These are phyloP conservation scores for Phyllosticta ampelicida DNA, from an alignment of 2,329 filamentous ascomycete genomes.

Conservation along the genomic window DNA sequence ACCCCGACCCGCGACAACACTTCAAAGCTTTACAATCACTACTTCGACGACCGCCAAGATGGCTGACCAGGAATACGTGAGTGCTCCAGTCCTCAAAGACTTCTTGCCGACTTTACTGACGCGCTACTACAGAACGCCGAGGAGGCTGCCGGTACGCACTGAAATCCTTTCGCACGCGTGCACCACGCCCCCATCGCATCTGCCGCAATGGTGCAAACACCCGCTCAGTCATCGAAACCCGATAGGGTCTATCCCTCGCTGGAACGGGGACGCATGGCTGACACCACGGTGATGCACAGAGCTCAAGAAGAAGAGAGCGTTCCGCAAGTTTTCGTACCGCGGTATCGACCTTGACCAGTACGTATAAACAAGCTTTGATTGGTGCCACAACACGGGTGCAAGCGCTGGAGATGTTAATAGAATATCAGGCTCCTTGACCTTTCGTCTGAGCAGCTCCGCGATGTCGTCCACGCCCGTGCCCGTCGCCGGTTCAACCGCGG, in stretches of 20 bases:
- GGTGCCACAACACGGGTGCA: slow-evolving; percentile 11
- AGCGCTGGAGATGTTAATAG: slow-evolving; percentile 13
- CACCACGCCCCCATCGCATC: slow-evolving; percentile 9
- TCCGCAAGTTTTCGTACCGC: slow-evolving; percentile 99
- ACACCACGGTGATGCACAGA: slow-evolving; percentile 36
- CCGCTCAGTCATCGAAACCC: slow-evolving; percentile 10
- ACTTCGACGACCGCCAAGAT: slow-evolving; percentile 52
- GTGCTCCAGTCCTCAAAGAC: slow-evolving; percentile 31
- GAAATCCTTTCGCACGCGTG: slow-evolving; percentile 13
- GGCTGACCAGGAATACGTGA: slow-evolving; percentile 83
- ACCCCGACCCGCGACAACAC: slow-evolving; percentile 27
- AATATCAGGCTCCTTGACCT: slow-evolving; percentile 84
- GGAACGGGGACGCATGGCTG: slow-evolving; percentile 11
- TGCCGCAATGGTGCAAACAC: slow-evolving; percentile 6
- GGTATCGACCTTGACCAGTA: slow-evolving; percentile 99
- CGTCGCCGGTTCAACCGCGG: slow-evolving; percentile 99
- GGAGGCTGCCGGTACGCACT: slow-evolving; percentile 69
- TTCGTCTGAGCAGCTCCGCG: slow-evolving; percentile 94
- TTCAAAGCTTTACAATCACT: slow-evolving; percentile 19
- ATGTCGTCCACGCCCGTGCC: slow-evolving; percentile 98
- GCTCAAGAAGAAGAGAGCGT: slow-evolving; percentile 99
- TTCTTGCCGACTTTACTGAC: slow-evolving; percentile 16
- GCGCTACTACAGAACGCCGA: slow-evolving; percentile 64
- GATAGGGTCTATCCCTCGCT: slow-evolving; percentile 11
- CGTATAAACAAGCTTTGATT: slow-evolving; percentile 29